phyloP scores from a whole-genome alignment of 129 eudicot genomes.

The Dittrichia graveolens region DNA sequence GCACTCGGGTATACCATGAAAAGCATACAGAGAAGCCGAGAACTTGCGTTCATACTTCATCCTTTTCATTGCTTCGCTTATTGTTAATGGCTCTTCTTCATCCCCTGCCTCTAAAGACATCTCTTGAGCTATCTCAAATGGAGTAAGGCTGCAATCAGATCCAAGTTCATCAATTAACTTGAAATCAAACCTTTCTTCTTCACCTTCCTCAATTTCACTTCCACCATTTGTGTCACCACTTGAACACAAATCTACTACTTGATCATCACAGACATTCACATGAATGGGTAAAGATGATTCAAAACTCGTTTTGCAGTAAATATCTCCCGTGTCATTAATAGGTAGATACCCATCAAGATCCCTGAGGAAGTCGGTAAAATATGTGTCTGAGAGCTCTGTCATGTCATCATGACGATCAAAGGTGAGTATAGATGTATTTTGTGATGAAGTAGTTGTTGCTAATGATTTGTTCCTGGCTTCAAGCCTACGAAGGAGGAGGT shows the following conservation, averaged over 20 bases:
- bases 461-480: constrained; percentile 56
- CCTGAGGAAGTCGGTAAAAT: constrained; percentile 52
- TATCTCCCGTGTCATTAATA: constrained; percentile 20
- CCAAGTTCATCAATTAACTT: constrained; percentile 61
- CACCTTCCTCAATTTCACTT: constrained; percentile 43
- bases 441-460: constrained; percentile 31
- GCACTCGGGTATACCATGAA: constrained; percentile 74
- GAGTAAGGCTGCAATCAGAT: constrained; percentile 42
- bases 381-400: constrained; percentile 42
- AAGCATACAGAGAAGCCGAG: constrained; percentile 76
- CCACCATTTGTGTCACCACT: constrained; percentile 37
- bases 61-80: constrained; percentile 67
- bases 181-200: constrained; percentile 48
- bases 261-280: constrained; percentile 19
- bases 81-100: constrained; percentile 47
- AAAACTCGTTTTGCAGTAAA: constrained; percentile 17
- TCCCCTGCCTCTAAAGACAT: constrained; percentile 34
- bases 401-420: constrained; percentile 27
- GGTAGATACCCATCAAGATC: constrained; percentile 47
- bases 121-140: constrained; percentile 65
- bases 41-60: constrained; percentile 80
- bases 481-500: constrained; percentile 67
- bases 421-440: constrained; percentile 7
- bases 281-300: constrained; percentile 33
- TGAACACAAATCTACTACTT: constrained; percentile 21